phyloP scores from a whole-genome alignment of 345 rosid species.

The Draba incana region DNA sequence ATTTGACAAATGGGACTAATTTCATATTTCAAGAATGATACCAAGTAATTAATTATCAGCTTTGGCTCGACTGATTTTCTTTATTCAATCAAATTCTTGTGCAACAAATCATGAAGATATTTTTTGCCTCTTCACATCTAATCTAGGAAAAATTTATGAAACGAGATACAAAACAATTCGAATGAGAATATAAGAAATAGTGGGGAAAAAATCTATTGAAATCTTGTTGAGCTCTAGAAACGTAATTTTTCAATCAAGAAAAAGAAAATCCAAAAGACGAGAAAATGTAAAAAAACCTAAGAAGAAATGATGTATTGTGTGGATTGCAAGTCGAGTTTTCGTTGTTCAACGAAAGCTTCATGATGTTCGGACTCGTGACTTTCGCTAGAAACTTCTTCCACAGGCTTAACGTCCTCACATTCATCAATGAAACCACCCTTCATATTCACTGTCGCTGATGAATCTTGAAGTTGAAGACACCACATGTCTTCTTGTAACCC shows the following conservation, averaged over 20 bases:
- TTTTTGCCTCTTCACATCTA: slow-evolving; percentile 28
- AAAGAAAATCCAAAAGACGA: neutral
- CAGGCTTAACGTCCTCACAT: slow-evolving; percentile 46
- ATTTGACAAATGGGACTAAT: too few relatives aligned
- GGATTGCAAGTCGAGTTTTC: slow-evolving; percentile 54
- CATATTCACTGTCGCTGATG: slow-evolving; percentile 41
- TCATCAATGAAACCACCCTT: slow-evolving; percentile 41
- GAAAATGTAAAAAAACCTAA: slow-evolving; percentile 32
- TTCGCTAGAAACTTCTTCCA: slow-evolving; percentile 48
- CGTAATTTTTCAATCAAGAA: slow-evolving; percentile 6
- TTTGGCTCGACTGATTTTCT: neutral
- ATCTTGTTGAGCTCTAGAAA: slow-evolving; percentile 10
- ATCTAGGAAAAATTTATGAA: neutral
- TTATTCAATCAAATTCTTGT: slow-evolving; percentile 22
- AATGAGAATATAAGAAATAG: neutral
- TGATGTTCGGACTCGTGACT: slow-evolving; percentile 48
- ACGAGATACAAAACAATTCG: slow-evolving; percentile 5
- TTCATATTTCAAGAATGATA: too few relatives aligned
- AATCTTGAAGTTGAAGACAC: slow-evolving; percentile 46
- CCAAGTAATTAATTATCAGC: too few relatives aligned
- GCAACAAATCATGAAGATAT: slow-evolving; percentile 10
- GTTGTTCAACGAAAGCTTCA: slow-evolving; percentile 49
- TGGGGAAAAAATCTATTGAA: neutral
- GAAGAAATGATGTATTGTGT: slow-evolving; percentile 65
- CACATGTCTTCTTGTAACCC: slow-evolving; percentile 50